Evolutionary conservation across 768 basidiomycete genomes (phyloP), one percentile per base, ranked within the genome.

Genomic region (Dictyophora rubrovolvata): DNA sequence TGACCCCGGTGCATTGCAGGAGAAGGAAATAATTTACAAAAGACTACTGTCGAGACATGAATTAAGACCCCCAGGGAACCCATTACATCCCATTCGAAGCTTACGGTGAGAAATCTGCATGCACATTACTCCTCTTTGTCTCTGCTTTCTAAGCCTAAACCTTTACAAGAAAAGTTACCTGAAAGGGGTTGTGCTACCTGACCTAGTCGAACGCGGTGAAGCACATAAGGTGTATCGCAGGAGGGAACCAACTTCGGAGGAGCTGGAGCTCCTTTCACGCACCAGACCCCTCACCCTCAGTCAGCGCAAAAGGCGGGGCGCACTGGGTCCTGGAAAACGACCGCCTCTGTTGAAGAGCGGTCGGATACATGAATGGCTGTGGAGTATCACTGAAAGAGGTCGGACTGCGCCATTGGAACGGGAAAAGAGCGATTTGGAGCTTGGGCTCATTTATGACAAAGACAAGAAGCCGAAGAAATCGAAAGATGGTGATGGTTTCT

Each of bases 21-120:
- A 18, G 48, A 18, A 49, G 11, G 17, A 9, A 34, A 18, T 14
- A 5, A 34, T 48, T 42, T 23, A 57, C 6, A 18, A 21, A 23
- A 21, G 56, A 16, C 14, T 51, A 4, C 8, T 51, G 14, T 2
- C 2, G 50, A 57, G 47, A 18, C 17, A 11, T 21, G 55, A 48
- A 23, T 34, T 17, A 33, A 28, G 21, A 14, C 34, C 23, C 6
- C 60, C 60, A 8, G 54, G 54, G 5, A 42, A 50, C 21, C 55
- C 60, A 35, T 23, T 49, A n/a, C 60, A 61, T 42, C 60, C 55
- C 8, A 56, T 61, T 10, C 60, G 60, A 46, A 61, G 60, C 22
- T n/a, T 57, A 23, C 18, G 54, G 53, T 60, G n/a, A n/a, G n/a
- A n/a, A n/a, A n/a, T 48, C 42, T 18, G 7, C 1, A 12, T 21